Percentiles rank a stretch among this genome's conserved stretches.
Conservation (phyloP, 176 grass and related monocot genomes). For the Typha latifolia region DNA sequence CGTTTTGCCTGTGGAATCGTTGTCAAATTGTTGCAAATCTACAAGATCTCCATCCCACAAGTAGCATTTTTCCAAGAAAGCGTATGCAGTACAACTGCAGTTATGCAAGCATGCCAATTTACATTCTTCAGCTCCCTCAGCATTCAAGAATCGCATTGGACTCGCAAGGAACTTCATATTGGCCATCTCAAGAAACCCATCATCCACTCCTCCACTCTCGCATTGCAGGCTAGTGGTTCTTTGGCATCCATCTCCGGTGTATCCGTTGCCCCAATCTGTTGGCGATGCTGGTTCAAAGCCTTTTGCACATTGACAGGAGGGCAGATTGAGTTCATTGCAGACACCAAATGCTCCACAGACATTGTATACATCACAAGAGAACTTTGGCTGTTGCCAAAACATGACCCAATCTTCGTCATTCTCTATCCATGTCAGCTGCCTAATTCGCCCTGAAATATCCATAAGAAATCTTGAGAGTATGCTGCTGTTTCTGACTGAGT, state of each 20-base stretch:
- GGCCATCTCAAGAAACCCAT: constrained; percentile 47
- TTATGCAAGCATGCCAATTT: constrained; percentile 42
- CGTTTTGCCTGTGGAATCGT: constrained; percentile 25
- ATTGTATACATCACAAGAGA: constrained; percentile 49
- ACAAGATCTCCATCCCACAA: constrained; percentile 52
- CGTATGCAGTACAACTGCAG: constrained; percentile 63
- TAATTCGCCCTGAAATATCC: constrained; percentile 46
- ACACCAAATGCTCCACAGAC: constrained; percentile 61
- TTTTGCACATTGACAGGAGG: constrained; percentile 47
- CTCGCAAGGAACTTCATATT: constrained; percentile 30
- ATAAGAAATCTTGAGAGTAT: constrained; percentile 52
- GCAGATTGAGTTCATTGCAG: constrained; percentile 30
- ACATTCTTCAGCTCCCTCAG: constrained; percentile 37
- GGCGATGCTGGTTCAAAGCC: constrained; percentile 43
- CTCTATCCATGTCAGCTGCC: constrained; percentile 36
- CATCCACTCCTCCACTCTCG: constrained; percentile 26
- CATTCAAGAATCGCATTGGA: constrained; percentile 6
- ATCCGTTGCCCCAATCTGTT: constrained; percentile 40
- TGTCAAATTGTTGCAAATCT: constrained; percentile 49
- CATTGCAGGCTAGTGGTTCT: constrained; percentile 51
- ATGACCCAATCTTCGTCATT: constrained; percentile 21
- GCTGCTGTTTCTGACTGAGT: constrained; percentile 28
- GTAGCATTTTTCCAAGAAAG: constrained; percentile 47
- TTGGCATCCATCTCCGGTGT: constrained; percentile 48
- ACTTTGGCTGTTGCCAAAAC: constrained; percentile 50